A percentile compares a stretch with the other conserved stretches of the same genome.
Evolutionary conservation across 352 stramenopile genomes (phyloP).

Genomic region (Phytopythium kandeliae): DNA sequence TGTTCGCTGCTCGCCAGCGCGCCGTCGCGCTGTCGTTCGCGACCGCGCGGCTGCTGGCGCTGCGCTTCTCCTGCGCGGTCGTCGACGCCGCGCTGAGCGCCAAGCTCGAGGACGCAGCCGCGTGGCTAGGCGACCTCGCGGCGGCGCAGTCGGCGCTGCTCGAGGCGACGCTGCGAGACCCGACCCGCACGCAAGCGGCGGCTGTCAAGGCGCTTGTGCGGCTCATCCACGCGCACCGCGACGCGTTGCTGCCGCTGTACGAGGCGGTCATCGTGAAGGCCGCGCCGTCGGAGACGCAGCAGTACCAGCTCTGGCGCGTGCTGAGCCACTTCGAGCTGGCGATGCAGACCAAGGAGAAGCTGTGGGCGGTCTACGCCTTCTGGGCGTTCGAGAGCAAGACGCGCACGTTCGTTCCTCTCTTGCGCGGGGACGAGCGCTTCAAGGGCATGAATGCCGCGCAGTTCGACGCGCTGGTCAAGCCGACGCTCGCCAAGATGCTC

Average conservation of each 20-base stretch:
- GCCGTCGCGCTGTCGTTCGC: conserved; percentile 47
- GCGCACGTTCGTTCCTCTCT: conserved; percentile 31
- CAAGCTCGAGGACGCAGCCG: conserved; percentile 5
- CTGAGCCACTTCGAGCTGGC: conserved; percentile 31
- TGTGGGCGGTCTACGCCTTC: conserved; percentile 54
- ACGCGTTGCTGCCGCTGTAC: conserved; percentile 35
- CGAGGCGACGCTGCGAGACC: conserved; percentile 49
- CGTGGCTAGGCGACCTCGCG: conserved; percentile 48
- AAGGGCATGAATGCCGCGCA: conserved; percentile 41
- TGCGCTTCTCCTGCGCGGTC: conserved; percentile 57
- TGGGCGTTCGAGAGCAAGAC: conserved; percentile 81
- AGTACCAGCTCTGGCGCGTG: conserved; percentile 61
- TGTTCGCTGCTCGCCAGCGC: conserved; percentile 33
- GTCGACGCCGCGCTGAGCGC: conserved; percentile 24
- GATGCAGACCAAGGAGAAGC: conserved; percentile 24
- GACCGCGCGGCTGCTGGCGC: conserved; percentile 37
- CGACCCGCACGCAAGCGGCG: conserved; percentile 30
- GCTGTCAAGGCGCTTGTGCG: conserved; percentile 37
- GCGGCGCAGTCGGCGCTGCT: conserved; percentile 43
- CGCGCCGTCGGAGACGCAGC: conserved; percentile 24
- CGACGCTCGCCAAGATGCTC: conserved; percentile 63
- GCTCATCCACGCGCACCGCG: conserved; percentile 35
- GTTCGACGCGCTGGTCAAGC: conserved; percentile 65
- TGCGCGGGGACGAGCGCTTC: conserved; percentile 39
- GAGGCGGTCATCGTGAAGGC: conserved; percentile 11